Evolutionary conservation across 352 stramenopile genomes (phyloP).

Genomic region (Globisporangium rhizosaccharum): DNA sequence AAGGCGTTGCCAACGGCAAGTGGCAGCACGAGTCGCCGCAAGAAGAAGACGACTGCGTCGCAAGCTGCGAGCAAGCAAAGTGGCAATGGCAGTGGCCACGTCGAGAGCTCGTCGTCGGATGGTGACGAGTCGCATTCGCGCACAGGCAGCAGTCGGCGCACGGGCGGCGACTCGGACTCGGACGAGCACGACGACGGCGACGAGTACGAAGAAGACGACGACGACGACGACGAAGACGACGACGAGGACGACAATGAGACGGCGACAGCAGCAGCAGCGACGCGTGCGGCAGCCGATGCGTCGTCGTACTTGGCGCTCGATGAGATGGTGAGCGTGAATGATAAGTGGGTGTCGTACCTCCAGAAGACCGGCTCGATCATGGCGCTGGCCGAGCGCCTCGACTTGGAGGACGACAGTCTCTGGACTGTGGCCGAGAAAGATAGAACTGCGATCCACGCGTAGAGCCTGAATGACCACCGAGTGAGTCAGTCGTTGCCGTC

Average conservation of each 20-base stretch:
- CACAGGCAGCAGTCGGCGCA: slow-evolving; percentile 21
- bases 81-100: neutral
- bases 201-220: slow-evolving; percentile 17
- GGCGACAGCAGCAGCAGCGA: neutral
- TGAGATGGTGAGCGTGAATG: slow-evolving; percentile 81
- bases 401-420: slow-evolving; percentile 79
- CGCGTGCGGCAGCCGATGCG: neutral
- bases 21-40: slow-evolving; percentile 22
- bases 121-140: slow-evolving; percentile 23
- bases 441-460: slow-evolving; percentile 75
- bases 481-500: neutral
- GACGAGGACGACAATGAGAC: slow-evolving; percentile 13
- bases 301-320: slow-evolving; percentile 49
- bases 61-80: neutral
- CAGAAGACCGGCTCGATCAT: slow-evolving; percentile 84
- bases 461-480: slow-evolving; percentile 1
- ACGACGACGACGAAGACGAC: slow-evolving; percentile 36
- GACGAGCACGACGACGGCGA: slow-evolving; percentile 49
- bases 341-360: slow-evolving; percentile 82
- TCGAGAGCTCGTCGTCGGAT: slow-evolving; percentile 34
- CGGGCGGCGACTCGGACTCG: slow-evolving; percentile 52
- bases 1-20: slow-evolving; percentile 2
- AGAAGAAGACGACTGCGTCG: slow-evolving; percentile 8
- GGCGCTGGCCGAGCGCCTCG: slow-evolving; percentile 71
- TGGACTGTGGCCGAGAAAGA: slow-evolving; percentile 85